Evolutionary conservation across 352 stramenopile species (phyloP).

Genomic region (Globisporangium paddicum): DNA sequence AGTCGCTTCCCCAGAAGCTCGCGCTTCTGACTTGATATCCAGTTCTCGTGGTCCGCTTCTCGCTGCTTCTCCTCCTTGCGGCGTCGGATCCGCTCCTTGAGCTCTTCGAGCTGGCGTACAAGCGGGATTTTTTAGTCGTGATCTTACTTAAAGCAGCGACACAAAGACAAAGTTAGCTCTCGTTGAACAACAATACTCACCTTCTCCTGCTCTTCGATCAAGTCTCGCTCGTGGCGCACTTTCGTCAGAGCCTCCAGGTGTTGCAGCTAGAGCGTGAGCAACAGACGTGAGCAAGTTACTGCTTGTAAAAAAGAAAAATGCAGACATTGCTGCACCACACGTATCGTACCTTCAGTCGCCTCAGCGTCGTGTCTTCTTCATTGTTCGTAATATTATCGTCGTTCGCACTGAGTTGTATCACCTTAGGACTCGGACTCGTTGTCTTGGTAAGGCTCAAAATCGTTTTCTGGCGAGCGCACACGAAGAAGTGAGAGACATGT

Average conservation of each 20-base stretch:
- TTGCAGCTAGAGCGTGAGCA: slow-evolving; percentile 12
- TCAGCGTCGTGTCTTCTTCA: slow-evolving; percentile 27
- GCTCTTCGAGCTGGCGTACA: slow-evolving; percentile 46
- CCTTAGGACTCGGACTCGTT: background rate
- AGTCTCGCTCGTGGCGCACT: slow-evolving; percentile 45
- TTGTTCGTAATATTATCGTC: background rate
- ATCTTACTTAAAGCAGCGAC: too few relatives aligned
- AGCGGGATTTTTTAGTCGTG: too few relatives aligned
- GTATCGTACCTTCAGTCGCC: slow-evolving; percentile 36
- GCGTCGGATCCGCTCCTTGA: slow-evolving; percentile 38
- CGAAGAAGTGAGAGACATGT: background rate
- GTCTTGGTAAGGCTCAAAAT: slow-evolving; percentile 1
- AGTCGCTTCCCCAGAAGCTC: slow-evolving; percentile 36
- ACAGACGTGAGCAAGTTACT: too few relatives aligned
- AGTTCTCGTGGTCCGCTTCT: slow-evolving; percentile 38
- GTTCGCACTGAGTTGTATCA: background rate
- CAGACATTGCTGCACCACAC: too few relatives aligned
- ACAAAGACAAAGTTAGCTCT: too few relatives aligned
- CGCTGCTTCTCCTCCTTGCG: slow-evolving; percentile 42
- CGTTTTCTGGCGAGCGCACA: background rate
- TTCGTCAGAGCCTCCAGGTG: slow-evolving; percentile 40
- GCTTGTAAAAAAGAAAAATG: slow-evolving; percentile 6
- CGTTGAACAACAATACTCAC: slow-evolving; percentile 10
- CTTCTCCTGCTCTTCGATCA: slow-evolving; percentile 62
- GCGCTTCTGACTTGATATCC: slow-evolving; percentile 48